These are phyloP conservation scores for Hirschfeldia incana DNA, from an alignment of 345 rosid species.

Conservation along the genomic window DNA sequence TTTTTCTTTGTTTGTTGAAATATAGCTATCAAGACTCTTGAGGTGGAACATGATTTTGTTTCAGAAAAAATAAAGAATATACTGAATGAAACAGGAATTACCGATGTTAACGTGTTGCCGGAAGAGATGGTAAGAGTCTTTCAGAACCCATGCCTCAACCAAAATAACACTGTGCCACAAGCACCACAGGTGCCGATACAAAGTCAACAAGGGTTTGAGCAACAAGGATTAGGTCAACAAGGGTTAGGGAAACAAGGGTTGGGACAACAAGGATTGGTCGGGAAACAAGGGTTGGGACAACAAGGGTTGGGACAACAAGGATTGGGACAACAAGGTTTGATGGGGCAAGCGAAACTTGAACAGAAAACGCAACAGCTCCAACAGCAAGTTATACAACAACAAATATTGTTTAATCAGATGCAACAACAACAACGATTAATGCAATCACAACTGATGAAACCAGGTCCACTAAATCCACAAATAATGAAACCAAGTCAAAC, in stretches of 20 bases:
- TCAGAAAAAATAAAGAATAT: neutral
- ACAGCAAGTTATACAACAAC: neutral
- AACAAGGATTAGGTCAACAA: neutral
- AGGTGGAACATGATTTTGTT: neutral
- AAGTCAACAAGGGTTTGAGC: neutral
- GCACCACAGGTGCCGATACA: neutral
- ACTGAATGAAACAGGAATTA: neutral
- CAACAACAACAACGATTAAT: neutral
- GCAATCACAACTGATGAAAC: neutral
- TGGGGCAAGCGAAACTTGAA: too few relatives aligned
- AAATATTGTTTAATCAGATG: neutral
- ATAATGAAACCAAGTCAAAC: neutral
- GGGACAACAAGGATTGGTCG: neutral
- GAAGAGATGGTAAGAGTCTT: neutral
- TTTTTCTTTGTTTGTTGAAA: slow-evolving; percentile 1
- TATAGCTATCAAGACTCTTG: slow-evolving; percentile 10
- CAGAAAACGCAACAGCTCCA: neutral
- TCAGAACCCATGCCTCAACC: neutral
- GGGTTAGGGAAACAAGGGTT: neutral
- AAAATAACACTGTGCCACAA: neutral
- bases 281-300: neutral
- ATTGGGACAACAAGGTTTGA: neutral
- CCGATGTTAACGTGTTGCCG: neutral
- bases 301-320: neutral
- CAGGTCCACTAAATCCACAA: neutral